phyloP scores from a whole-genome alignment of 116 monocot species.

The Cymodocea nodosa region DNA sequence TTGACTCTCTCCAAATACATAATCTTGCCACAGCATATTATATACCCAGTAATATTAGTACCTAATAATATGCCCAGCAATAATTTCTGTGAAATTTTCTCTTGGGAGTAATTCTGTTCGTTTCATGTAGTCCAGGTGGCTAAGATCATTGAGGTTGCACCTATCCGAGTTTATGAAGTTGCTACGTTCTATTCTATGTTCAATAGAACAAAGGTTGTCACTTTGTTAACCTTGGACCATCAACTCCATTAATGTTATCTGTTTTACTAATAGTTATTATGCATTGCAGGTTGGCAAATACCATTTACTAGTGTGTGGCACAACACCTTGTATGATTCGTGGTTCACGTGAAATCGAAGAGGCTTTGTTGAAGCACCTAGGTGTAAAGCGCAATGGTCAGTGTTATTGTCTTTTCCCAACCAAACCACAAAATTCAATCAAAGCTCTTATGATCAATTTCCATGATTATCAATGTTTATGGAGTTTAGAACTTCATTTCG shows the following conservation, averaged over 20 bases:
- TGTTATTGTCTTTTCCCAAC: too few relatives aligned
- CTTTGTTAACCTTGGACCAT: neutral
- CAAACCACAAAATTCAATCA: too few relatives aligned
- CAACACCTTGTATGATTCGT: conserved; percentile 97
- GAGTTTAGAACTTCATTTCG: too few relatives aligned
- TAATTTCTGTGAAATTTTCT: too few relatives aligned
- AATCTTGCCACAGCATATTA: too few relatives aligned
- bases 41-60: too few relatives aligned
- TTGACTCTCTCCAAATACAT: too few relatives aligned
- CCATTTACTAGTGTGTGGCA: conserved; percentile 91
- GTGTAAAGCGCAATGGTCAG: conserved; percentile 80
- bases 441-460: too few relatives aligned
- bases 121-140: conserved; percentile 44
- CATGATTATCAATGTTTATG: too few relatives aligned
- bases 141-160: conserved; percentile 83
- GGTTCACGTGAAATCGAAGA: conserved; percentile 94
- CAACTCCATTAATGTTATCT: neutral
- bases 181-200: conserved; percentile 99
- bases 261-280: neutral
- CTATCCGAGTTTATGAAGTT: conserved; percentile 93
- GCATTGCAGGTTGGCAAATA: conserved; percentile 76
- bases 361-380: conserved; percentile 76
- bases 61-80: too few relatives aligned
- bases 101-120: neutral
- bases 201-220: conserved; percentile 52